Evolutionary conservation across 2,329 filamentous ascomycete genomes (phyloP).

Genomic region (Leptosphaerulina australis): DNA sequence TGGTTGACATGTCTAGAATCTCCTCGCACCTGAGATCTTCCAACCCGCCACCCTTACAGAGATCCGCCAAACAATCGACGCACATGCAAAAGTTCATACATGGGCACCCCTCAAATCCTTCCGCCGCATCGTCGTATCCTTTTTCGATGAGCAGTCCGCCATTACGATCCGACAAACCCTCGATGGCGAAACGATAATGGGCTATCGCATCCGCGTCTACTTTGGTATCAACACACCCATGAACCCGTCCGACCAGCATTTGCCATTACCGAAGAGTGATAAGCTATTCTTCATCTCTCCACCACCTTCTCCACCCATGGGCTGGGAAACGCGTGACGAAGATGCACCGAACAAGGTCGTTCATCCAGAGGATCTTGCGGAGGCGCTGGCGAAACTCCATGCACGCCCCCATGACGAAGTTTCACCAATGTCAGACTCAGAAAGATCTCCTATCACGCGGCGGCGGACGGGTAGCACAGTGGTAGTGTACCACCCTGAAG

Average conservation of each 20-base stretch:
- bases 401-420: slow-evolving; percentile 41
- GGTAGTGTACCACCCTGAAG: slow-evolving; percentile 67
- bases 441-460: slow-evolving; percentile 27
- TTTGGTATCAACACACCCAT: slow-evolving; percentile 49
- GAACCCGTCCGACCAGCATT: slow-evolving; percentile 48
- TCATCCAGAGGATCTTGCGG: slow-evolving; percentile 65
- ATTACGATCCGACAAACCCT: slow-evolving; percentile 73
- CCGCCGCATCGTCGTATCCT: slow-evolving; percentile 79
- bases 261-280: slow-evolving; percentile 59
- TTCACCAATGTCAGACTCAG: slow-evolving; percentile 35
- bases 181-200: slow-evolving; percentile 76
- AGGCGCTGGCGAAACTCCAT: slow-evolving; percentile 61
- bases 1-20: slow-evolving; percentile 58
- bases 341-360: slow-evolving; percentile 70
- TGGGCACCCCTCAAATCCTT: slow-evolving; percentile 84
- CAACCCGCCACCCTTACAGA: slow-evolving; percentile 73
- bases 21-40: slow-evolving; percentile 76
- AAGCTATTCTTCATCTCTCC: slow-evolving; percentile 72
- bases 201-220: slow-evolving; percentile 56
- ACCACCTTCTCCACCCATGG: slow-evolving; percentile 67
- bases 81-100: slow-evolving; percentile 73
- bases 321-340: slow-evolving; percentile 68
- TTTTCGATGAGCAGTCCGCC: slow-evolving; percentile 72
- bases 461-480: slow-evolving; percentile 61
- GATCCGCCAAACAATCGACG: slow-evolving; percentile 72